Evolutionary conservation across 805 yeast species (phyloP).

Genomic region (Nakazawaea wickerhamii): DNA sequence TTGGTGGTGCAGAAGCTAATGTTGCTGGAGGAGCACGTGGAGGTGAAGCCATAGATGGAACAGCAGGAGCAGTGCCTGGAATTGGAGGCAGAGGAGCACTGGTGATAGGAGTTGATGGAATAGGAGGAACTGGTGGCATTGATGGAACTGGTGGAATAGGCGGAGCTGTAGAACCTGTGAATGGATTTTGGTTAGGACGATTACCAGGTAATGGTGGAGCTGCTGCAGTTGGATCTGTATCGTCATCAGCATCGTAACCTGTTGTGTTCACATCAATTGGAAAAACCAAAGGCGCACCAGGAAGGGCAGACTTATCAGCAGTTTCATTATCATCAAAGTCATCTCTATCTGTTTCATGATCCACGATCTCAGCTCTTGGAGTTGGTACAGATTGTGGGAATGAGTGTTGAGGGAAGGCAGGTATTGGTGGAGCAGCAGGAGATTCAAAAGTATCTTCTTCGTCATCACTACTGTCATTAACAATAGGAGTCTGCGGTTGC

Average conservation of each 20-base stretch:
- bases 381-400: background rate
- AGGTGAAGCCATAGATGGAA: constrained; percentile 19
- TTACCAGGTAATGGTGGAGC: constrained; percentile 9
- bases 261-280: constrained; percentile 27
- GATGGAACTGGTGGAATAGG: constrained; percentile 1
- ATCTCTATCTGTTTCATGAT: background rate
- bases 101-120: background rate
- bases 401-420: constrained; percentile 15
- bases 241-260: constrained; percentile 76
- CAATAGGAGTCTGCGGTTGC: background rate
- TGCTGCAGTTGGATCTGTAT: constrained; percentile 36
- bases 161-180: constrained; percentile 7
- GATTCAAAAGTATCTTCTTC: constrained; percentile 2
- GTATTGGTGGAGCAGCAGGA: background rate
- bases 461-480: constrained; percentile 11
- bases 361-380: constrained; percentile 1
- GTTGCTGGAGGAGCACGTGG: constrained; percentile 17
- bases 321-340: background rate
- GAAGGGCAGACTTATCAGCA: background rate
- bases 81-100: constrained; percentile 11
- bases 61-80: too few relatives aligned
- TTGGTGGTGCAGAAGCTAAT: constrained; percentile 15
- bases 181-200: constrained; percentile 11
- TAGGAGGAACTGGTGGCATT: background rate
- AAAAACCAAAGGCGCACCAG: constrained; percentile 2